Conservation (phyloP, 352 stramenopile genomes). For the Pythium apleroticum region DNA sequence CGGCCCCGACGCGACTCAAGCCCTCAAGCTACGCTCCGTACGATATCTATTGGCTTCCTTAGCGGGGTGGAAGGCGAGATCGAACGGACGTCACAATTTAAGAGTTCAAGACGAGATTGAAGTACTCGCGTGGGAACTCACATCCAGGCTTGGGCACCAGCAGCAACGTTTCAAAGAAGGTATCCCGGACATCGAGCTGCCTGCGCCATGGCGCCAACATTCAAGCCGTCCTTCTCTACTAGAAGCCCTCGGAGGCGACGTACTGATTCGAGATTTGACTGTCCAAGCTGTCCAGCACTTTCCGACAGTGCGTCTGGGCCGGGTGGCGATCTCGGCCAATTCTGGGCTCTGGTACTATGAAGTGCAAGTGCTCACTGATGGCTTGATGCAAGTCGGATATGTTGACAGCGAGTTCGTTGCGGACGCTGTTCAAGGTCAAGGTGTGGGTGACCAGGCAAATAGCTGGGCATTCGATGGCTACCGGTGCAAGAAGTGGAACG, state of each 20-base stretch:
- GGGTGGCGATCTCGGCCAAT: constrained; percentile 46
- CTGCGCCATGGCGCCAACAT: not conserved
- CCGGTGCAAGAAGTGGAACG: constrained; percentile 90
- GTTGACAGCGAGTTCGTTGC: constrained; percentile 79
- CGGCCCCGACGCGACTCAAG: not conserved
- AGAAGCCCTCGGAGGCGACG: constrained; percentile 65
- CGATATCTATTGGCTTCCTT: not conserved
- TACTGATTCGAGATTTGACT: constrained; percentile 54
- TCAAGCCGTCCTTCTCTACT: constrained; percentile 17
- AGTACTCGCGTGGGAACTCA: constrained; percentile 5
- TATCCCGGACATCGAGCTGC: not conserved
- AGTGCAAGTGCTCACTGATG: constrained; percentile 84
- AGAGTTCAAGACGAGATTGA: constrained; percentile 20
- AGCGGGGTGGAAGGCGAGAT: not conserved
- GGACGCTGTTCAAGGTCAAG: constrained; percentile 84
- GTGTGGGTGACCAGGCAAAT: constrained; percentile 88
- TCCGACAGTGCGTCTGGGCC: constrained; percentile 61
- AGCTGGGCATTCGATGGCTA: constrained; percentile 93
- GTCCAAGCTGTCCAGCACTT: constrained; percentile 77
- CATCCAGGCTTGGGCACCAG: not conserved
- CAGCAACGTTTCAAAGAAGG: not conserved
- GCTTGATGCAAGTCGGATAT: constrained; percentile 94
- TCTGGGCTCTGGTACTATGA: constrained; percentile 91
- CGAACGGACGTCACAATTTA: not conserved
- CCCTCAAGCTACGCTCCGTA: not conserved